Evolutionary conservation across 2,329 filamentous ascomycete species (phyloP).

Genomic region (Juglanconis juglandina): DNA sequence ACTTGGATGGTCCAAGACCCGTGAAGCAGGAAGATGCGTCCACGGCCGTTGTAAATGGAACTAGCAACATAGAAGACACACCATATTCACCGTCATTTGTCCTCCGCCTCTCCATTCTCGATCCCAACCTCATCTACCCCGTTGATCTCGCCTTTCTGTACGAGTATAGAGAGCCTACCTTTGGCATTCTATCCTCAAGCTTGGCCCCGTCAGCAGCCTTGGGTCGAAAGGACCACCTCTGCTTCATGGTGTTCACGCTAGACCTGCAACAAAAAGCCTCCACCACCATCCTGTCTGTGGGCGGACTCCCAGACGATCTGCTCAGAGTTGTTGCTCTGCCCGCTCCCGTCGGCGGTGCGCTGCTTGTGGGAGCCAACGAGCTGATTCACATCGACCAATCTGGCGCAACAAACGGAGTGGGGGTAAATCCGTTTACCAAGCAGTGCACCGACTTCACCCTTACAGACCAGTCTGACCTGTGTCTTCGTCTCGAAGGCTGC

Average conservation of each 20-base stretch:
- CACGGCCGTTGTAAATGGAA: slow-evolving; percentile 40
- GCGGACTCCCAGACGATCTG: slow-evolving; percentile 81
- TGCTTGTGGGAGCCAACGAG: slow-evolving; percentile 85
- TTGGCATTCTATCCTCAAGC: slow-evolving; percentile 85
- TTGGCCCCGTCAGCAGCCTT: slow-evolving; percentile 71
- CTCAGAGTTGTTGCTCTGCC: slow-evolving; percentile 79
- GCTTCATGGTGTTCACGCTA: slow-evolving; percentile 91
- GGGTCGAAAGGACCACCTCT: slow-evolving; percentile 78
- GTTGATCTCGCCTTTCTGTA: slow-evolving; percentile 90
- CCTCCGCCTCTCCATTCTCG: slow-evolving; percentile 81
- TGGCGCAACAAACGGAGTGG: slow-evolving; percentile 87
- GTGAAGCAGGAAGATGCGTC: slow-evolving; percentile 39
- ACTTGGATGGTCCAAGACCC: slow-evolving; percentile 66
- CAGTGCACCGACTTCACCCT: slow-evolving; percentile 80
- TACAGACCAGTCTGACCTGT: slow-evolving; percentile 78
- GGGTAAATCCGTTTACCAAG: slow-evolving; percentile 85
- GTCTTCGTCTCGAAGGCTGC: slow-evolving; percentile 77
- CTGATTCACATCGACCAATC: slow-evolving; percentile 94
- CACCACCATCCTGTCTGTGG: slow-evolving; percentile 85
- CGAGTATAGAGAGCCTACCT: slow-evolving; percentile 96
- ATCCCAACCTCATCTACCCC: slow-evolving; percentile 81
- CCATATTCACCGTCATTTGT: slow-evolving; percentile 92
- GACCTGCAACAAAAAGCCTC: slow-evolving; percentile 91
- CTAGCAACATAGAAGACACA: slow-evolving; percentile 55
- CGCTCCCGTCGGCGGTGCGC: slow-evolving; percentile 79